A percentile compares a stretch with the other conserved stretches of the same genome.
Evolutionary conservation across 2,329 filamentous ascomycete species (phyloP).

Genomic region (Cladophialophora chaetospira): DNA sequence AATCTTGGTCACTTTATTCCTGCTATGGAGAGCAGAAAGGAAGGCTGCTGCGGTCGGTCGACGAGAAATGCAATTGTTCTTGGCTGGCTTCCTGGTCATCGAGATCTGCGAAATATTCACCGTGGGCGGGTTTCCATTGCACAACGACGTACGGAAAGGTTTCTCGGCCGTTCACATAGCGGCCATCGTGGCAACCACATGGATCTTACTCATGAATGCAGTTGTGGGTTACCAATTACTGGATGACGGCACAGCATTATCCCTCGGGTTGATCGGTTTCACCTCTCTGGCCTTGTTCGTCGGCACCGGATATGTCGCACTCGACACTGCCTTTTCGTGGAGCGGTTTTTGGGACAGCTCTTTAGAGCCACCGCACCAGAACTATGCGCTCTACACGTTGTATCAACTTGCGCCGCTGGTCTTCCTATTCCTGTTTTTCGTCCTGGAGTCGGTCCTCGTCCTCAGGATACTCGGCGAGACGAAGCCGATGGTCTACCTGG

Average conservation of each 20-base stretch:
- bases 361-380: slow-evolving; percentile 62
- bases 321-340: slow-evolving; percentile 88
- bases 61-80: slow-evolving; percentile 95
- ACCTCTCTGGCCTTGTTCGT: slow-evolving; percentile 76
- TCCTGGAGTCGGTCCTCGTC: slow-evolving; percentile 81
- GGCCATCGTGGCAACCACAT: slow-evolving; percentile 81
- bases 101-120: slow-evolving; percentile 97
- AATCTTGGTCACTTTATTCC: slow-evolving; percentile 65
- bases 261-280: slow-evolving; percentile 70
- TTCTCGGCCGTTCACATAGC: slow-evolving; percentile 91
- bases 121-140: slow-evolving; percentile 82
- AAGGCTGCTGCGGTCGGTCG: slow-evolving; percentile 93
- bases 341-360: slow-evolving; percentile 74
- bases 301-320: slow-evolving; percentile 90
- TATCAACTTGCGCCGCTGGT: slow-evolving; percentile 89
- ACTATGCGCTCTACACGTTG: slow-evolving; percentile 87
- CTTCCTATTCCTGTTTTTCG: slow-evolving; percentile 84
- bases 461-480: slow-evolving; percentile 82
- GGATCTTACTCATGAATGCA: slow-evolving; percentile 90
- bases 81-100: slow-evolving; percentile 81
- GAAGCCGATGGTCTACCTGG: slow-evolving; percentile 87
- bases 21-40: slow-evolving; percentile 78
- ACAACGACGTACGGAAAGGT: slow-evolving; percentile 68
- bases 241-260: slow-evolving; percentile 88
- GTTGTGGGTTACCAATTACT: slow-evolving; percentile 90